Evolutionary conservation across 768 basidiomycete genomes (phyloP).

Genomic region (Leucosporidium creatinivorum): DNA sequence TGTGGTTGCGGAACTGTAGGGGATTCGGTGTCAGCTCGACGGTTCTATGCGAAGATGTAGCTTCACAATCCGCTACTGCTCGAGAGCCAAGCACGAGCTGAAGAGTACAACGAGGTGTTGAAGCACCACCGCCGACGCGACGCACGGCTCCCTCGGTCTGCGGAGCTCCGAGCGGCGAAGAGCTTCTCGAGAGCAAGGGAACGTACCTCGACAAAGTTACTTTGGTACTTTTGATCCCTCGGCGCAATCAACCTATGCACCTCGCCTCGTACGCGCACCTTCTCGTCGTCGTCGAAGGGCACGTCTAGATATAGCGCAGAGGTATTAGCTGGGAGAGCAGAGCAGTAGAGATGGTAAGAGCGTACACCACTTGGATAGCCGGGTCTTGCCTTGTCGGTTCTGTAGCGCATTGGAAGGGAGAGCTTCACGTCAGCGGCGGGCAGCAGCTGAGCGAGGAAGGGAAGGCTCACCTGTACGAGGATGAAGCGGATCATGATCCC

Average conservation of each 20-base stretch:
- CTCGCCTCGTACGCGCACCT: conserved; percentile 87
- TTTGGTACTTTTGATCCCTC: conserved; percentile 96
- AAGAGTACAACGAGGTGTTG: not conserved
- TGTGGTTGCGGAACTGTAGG: conserved; percentile 87
- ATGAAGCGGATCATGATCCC: conserved; percentile 86
- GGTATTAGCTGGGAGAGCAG: conserved; percentile 51
- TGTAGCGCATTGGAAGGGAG: conserved; percentile 40
- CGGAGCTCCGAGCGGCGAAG: not conserved
- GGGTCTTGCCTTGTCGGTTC: conserved; percentile 98
- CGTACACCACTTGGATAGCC: conserved; percentile 77
- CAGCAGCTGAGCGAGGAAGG: not conserved
- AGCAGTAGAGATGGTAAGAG: not conserved
- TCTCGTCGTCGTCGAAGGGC: conserved; percentile 98
- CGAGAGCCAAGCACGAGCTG: not conserved
- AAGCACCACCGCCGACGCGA: not conserved
- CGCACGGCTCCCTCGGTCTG: not conserved
- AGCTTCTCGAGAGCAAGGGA: not conserved
- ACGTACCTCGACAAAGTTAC: conserved; percentile 94
- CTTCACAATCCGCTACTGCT: not conserved
- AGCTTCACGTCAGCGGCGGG: not conserved
- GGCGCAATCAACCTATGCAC: conserved; percentile 94
- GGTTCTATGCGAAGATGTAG: too few relatives aligned
- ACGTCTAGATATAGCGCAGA: conserved; percentile 83
- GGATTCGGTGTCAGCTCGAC: not conserved
- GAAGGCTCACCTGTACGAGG: conserved; percentile 71